Evolutionary conservation across 495 filamentous ascomycete genomes (phyloP), one percentile per base, ranked within the genome.

Genomic region (Xylaria curta): DNA sequence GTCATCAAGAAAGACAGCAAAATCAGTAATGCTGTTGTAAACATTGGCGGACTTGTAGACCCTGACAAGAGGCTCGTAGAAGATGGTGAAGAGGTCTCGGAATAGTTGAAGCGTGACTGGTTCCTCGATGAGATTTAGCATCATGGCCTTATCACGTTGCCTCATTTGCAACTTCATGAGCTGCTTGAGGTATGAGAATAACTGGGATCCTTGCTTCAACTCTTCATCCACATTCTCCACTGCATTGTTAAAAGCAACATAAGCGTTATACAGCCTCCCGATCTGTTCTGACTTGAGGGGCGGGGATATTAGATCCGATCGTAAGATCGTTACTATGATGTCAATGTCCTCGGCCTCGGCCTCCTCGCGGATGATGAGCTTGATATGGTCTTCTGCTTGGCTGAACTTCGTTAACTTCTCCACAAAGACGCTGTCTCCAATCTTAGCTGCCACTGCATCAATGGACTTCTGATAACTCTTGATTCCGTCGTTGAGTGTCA

Each of bases 1-100:
- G 77, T 99, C 96, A 76, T 98, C 94, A 61, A 95, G 88, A 76
- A 99, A 99, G 26, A 87, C 82, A 13, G 96, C 93, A 81, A 99
- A 98, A 77, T 99, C 96, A 0, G 96, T 99, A 71, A 99, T 93
- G 78, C 90, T 93, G 83, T 89, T 94, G 86, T 99, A 99, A 38
- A 99, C 96, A 75, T 98, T 99, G 73, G 96, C 96, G 28, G 95
- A 97, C 82, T 98, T 99, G 84, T 99, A 99, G 0, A 99, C 96
- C 26, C 96, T 88, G 19, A 99, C 91, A 12, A 99, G 88, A 0
- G 96, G 96, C 78, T 99, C 96, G 81, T 99, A 99, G 85, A 99
- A 99, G 77, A 99, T 98, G 24, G 94, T 97, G 81, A 99, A 98
- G 58, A 99, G 89, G 74, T 98, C 97, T 51, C 94, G 90, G 87